Base-by-base conservation (phyloP, 768 basidiomycete species). In the Lentinula lateritia region DNA sequence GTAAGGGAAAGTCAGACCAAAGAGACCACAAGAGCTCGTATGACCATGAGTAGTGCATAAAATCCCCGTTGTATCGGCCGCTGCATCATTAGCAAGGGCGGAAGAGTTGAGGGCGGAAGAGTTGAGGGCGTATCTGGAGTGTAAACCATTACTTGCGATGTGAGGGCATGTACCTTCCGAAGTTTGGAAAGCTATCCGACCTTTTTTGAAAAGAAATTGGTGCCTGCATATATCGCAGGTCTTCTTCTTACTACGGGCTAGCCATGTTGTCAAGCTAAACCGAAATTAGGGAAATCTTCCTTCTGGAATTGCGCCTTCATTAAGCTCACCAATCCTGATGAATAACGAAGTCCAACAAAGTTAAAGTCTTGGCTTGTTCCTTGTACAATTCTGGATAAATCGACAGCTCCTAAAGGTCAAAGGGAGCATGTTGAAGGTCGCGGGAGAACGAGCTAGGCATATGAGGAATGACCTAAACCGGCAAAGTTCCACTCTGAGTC, bases 161-260 rank as follows among this genome's bases (percentile, higher is more conserved):
- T 52, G 13, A 35, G 20, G 61, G 58, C 57, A 48, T 61, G 7
- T 39, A 35, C 16, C 28, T 28, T 1, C 3, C 3, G 28, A 28
- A 28, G 28, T 46, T 36, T 15, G 43, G 7, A 18, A 62, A 46
- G 3, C 8, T 59, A 9, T 6, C 12, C 50, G 61, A 93, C 95
- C 93, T 80, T 97, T 98, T 16, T 89, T 92, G 72, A 97, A 98
- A 2, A 87, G 80, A 72, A 95, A 98, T 2, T 88, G 85, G 71
- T 96, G 83, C 72, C 95, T 95, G 84, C 96, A 98, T 7, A 98
- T 88, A 80, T 98, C 95, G 72, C 96, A 98, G 45, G 83, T 88
- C 74, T 92, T 92, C 84, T 96, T 95, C 80, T 92, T 92, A 75
- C 91, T 93, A 74, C 94, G 91, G 2, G 90, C 86, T 36, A 98